These are phyloP conservation scores for Entophlyctis helioformis DNA, from an alignment of 192 early-diverging fungal genomes.

Conservation along the genomic window DNA sequence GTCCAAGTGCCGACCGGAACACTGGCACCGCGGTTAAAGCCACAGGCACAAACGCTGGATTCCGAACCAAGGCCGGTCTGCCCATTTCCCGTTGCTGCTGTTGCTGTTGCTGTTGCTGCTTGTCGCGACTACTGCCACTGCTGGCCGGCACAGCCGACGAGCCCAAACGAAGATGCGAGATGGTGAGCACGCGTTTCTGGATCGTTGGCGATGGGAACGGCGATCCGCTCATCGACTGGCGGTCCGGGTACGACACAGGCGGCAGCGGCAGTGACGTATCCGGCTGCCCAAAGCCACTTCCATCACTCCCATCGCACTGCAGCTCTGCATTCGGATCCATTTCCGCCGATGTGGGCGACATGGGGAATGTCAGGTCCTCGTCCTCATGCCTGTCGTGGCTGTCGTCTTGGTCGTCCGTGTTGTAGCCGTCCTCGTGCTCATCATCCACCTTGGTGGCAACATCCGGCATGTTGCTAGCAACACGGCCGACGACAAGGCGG, in stretches of 20 bases:
- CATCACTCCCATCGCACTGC: too few species aligned
- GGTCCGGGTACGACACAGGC: too few species aligned
- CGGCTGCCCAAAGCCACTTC: too few species aligned
- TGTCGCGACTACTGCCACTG: not conserved
- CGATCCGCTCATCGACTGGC: not conserved
- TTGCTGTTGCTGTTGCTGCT: too few species aligned
- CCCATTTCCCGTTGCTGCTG: not conserved
- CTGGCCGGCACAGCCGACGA: not conserved
- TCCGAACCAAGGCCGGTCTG: not conserved
- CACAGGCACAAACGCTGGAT: not conserved
- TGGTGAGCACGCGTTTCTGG: slow-evolving; percentile 8
- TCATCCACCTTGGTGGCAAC: not conserved
- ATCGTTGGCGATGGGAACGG: slow-evolving; percentile 19
- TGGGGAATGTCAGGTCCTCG: not conserved
- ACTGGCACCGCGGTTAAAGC: not conserved
- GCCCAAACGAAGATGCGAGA: slow-evolving; percentile 7
- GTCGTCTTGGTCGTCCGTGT: not conserved
- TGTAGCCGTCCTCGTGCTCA: slow-evolving; percentile 4
- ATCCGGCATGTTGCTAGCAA: not conserved
- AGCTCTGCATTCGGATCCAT: too few species aligned
- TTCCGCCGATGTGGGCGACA: too few species aligned
- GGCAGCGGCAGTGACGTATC: too few species aligned
- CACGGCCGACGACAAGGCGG: slow-evolving; percentile 1
- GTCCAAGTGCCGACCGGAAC: not conserved
- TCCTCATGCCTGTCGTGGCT: slow-evolving; percentile 1